Conservation (phyloP, 2,329 filamentous ascomycete genomes). For the Fusarium sp. region DNA sequence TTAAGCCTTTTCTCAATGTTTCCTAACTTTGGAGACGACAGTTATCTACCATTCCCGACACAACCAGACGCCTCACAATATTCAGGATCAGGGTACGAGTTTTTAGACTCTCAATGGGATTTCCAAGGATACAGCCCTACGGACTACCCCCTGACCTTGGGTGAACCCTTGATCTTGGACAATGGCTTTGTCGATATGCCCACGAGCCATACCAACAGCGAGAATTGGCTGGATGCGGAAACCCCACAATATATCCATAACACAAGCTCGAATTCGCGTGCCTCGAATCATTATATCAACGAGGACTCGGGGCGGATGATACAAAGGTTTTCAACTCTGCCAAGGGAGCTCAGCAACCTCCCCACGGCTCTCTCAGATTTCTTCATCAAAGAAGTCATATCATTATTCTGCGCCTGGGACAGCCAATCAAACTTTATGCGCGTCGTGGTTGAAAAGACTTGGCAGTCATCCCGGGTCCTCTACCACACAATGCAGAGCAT, state of each 20-base stretch:
- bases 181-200: background rate
- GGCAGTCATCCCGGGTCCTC: constrained; percentile 29
- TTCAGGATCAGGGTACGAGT: background rate
- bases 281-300: background rate
- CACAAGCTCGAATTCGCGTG: background rate
- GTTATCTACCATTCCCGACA: background rate
- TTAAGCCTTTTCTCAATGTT: background rate
- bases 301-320: background rate
- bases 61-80: background rate
- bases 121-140: background rate
- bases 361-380: constrained; percentile 29
- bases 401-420: constrained; percentile 36
- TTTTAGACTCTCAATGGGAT: background rate
- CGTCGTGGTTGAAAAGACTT: constrained; percentile 32
- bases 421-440: constrained; percentile 36
- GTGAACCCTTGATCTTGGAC: background rate
- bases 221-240: background rate
- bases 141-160: background rate
- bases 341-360: constrained; percentile 18
- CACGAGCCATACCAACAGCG: background rate
- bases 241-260: background rate
- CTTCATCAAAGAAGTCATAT: constrained; percentile 37
- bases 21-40: background rate
- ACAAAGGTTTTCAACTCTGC: background rate
- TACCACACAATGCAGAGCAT: constrained; percentile 41